These are phyloP conservation scores for Leptomonas seymouri DNA, from an alignment of 208 protist genomes.

Conservation along the genomic window DNA sequence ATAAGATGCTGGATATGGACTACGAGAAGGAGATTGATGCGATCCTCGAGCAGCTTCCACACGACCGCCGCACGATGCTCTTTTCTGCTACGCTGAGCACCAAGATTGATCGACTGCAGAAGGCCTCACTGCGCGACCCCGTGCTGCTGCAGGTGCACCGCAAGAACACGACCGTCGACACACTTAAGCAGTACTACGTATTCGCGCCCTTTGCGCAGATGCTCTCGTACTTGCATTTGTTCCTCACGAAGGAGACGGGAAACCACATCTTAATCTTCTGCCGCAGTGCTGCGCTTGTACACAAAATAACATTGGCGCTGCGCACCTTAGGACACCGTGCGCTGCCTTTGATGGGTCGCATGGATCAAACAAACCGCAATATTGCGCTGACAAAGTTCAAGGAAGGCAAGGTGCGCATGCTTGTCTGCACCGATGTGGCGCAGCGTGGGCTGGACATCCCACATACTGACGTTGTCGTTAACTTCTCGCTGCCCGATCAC, in stretches of 20 bases:
- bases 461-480: slow-evolving; percentile 97
- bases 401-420: slow-evolving; percentile 87
- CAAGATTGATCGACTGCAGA: slow-evolving; percentile 98
- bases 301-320: slow-evolving; percentile 91
- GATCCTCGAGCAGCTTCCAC: slow-evolving; percentile 93
- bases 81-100: slow-evolving; percentile 99
- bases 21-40: slow-evolving; percentile 98
- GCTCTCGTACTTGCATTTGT: slow-evolving; percentile 89
- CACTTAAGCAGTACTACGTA: slow-evolving; percentile 96
- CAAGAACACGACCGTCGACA: slow-evolving; percentile 97
- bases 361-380: slow-evolving; percentile 92
- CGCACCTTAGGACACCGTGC: slow-evolving; percentile 90
- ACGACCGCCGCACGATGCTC: slow-evolving; percentile 94
- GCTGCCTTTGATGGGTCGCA: slow-evolving; percentile 92
- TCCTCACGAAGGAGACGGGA: slow-evolving; percentile 87
- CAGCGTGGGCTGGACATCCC: slow-evolving; percentile 98
- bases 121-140: slow-evolving; percentile 96
- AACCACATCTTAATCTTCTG: slow-evolving; percentile 94
- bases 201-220: slow-evolving; percentile 96
- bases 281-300: slow-evolving; percentile 88
- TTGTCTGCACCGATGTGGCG: slow-evolving; percentile 94
- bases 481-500: slow-evolving; percentile 97
- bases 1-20: slow-evolving; percentile 98
- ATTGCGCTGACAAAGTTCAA: slow-evolving; percentile 91
- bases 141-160: slow-evolving; percentile 96